A percentile compares a stretch with the other conserved stretches of the same genome.
Evolutionary conservation across 495 filamentous ascomycete species (phyloP).

Genomic region (Halenospora varia): DNA sequence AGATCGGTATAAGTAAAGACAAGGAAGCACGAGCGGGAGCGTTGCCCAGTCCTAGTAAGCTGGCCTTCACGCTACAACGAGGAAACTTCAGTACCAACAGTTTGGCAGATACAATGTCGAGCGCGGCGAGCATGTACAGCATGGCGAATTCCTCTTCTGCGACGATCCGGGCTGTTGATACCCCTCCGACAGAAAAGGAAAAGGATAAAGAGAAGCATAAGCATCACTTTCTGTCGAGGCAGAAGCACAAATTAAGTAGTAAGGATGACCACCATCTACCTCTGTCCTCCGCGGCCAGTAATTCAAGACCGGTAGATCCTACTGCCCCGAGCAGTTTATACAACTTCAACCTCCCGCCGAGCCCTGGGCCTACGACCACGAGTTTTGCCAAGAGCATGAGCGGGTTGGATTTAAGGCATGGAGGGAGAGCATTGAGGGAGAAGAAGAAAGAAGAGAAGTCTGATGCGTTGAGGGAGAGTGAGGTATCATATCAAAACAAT

Average conservation of each 20-base stretch:
- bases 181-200: constrained; percentile 43
- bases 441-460: constrained; percentile 83
- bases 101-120: constrained; percentile 58
- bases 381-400: constrained; percentile 73
- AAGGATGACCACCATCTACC: constrained; percentile 74
- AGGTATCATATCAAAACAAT: constrained; percentile 23
- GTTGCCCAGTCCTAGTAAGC: constrained; percentile 78
- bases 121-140: constrained; percentile 72
- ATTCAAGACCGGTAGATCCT: constrained; percentile 81
- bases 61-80: constrained; percentile 58
- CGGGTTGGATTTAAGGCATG: constrained; percentile 82
- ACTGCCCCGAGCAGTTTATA: constrained; percentile 83
- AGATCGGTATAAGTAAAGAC: constrained; percentile 72
- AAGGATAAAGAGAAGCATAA: constrained; percentile 66
- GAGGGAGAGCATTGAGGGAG: constrained; percentile 77
- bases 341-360: constrained; percentile 60
- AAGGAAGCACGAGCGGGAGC: constrained; percentile 67
- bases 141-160: constrained; percentile 79
- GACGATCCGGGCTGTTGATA: constrained; percentile 57
- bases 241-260: constrained; percentile 86
- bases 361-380: constrained; percentile 66
- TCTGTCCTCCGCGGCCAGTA: constrained; percentile 85
- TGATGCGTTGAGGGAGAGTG: constrained; percentile 27
- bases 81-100: constrained; percentile 74
- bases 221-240: constrained; percentile 82